Evolutionary conservation across 163 green algal genomes (phyloP), one percentile per base, ranked within the genome.

Genomic region (Coccomyxa subellipsoidea): DNA sequence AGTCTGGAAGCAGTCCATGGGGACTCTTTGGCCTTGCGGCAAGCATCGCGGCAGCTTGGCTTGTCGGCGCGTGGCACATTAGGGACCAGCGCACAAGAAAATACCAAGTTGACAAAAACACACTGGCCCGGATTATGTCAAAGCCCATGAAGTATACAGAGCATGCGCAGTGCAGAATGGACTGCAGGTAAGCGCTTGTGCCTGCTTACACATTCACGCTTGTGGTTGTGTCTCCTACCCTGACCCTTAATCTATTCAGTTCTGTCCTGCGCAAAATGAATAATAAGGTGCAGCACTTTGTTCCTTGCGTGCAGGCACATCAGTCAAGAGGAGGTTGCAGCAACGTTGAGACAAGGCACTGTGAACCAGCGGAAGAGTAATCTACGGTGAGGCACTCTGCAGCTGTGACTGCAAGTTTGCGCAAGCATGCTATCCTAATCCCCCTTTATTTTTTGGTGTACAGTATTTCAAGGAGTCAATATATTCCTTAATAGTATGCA

Each of bases 91-190:
- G n/a, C 21, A 34, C 66, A 32, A 73, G 32, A 40, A 78, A 78
- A 31, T 18, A 31, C 15, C 72, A n/a, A 1, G 2, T 23, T 31
- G 35, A 54, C 47, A 40, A 29, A 40, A 7, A 25, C 29, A 53
- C 1, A 12, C 72, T 78, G 10, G 25, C 72, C n/a, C 1, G 23
- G 32, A 39, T 78, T 31, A 29, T 78, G 35, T 29, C 35, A 40
- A 40, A 32, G 31, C 72, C 72, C 2, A 15, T 78, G 15, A 40
- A 47, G 35, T 78, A 47, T 15, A 78, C 35, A n/a, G 72, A 78
- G 36, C 72, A 78, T 78, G 72, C 72, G 35, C 35, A 34, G 10
- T 78, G 72, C 72, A 38, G 72, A 9, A 78, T 78, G 72, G 72
- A 78, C 36, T 78, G 72, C 72, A 78, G 72, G 72, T 78, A 53